phyloP scores from a whole-genome alignment of 371 early-diverging fungal species.

The Rhizopus delemar region DNA sequence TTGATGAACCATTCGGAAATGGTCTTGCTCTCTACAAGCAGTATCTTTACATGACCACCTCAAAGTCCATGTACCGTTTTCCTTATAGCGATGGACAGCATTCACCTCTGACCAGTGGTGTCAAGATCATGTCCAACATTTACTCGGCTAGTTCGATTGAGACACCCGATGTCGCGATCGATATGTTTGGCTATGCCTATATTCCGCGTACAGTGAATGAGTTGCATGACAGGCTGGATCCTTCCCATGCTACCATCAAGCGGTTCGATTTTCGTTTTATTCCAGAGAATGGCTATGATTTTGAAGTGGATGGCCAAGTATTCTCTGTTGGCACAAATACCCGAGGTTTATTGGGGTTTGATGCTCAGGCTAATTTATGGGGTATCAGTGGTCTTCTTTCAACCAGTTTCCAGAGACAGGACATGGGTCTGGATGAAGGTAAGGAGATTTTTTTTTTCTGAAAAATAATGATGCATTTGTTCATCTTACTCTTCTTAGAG shows the following conservation, averaged over 20 bases:
- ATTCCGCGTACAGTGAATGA: slow-evolving; percentile 33
- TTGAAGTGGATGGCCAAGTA: slow-evolving; percentile 37
- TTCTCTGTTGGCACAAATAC: slow-evolving; percentile 42
- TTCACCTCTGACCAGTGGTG: slow-evolving; percentile 26
- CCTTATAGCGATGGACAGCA: slow-evolving; percentile 51
- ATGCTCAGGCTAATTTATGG: slow-evolving; percentile 50
- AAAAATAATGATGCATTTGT: not conserved
- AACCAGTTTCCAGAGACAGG: slow-evolving; percentile 2
- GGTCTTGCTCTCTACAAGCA: slow-evolving; percentile 32
- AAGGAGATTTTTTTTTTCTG: not conserved
- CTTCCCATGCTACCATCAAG: slow-evolving; percentile 37
- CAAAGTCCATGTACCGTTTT: slow-evolving; percentile 37
- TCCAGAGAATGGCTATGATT: slow-evolving; percentile 42
- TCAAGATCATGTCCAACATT: slow-evolving; percentile 30
- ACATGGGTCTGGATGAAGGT: slow-evolving; percentile 14
- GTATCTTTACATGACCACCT: slow-evolving; percentile 35
- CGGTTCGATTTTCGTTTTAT: slow-evolving; percentile 41
- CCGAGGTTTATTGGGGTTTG: slow-evolving; percentile 41
- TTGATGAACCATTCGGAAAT: slow-evolving; percentile 21
- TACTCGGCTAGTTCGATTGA: slow-evolving; percentile 15
- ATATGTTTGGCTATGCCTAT: slow-evolving; percentile 41
- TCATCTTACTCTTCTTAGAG: slow-evolving; percentile 11
- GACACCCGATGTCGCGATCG: slow-evolving; percentile 36
- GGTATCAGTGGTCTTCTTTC: slow-evolving; percentile 33
- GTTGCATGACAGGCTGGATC: slow-evolving; percentile 10